Evolutionary conservation across 768 basidiomycete species (phyloP), one percentile per base, ranked within the genome.

Genomic region (Daedalea quercina): DNA sequence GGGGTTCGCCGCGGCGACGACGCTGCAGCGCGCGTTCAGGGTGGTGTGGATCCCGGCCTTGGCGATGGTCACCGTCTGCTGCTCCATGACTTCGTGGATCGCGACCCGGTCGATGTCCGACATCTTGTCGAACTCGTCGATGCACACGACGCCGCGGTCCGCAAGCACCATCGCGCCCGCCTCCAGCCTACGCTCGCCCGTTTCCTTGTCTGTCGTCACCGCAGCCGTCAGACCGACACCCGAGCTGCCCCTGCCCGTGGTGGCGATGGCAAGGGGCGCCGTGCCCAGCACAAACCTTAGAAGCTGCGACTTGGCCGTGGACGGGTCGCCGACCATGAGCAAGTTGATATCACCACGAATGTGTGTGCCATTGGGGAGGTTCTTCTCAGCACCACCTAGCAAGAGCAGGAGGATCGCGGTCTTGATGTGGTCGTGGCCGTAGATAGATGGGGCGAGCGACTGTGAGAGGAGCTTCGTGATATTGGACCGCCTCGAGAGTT

Each of bases 81-180:
- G 95, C 67, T 98, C 96, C 96, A 99, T 99, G 65, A 98, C 96
- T 81, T 99, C 96, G 72, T 99, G 96, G 63, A 99, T 99, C 31
- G 96, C 95, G 19, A 98, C 95, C 59, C 96, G 84, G 73, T 99
- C 96, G 59, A 98, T 80, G 65, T 99, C 96, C 24, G 92, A 94
- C 96, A 99, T 98, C 69, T 99, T 99, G 79, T 99, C 96, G 64
- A 99, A 99, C 71, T 99, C 96, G 70, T 99, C 96, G 61, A 99
- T 98, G 69, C 96, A 99, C 43, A 99, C 95, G 20, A 99, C 94
- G 17, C 96, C 96, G 60, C 95, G 85, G 70, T 99, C 96, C 25
- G 96, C 96, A 54, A 99, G 85, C 50, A 99, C 96, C 96, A 99
- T 99, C 12, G 96, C 96, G 42, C 96, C 96, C 3, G 96, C 96